These are phyloP conservation scores for Axilococcus clingmanii DNA, from an alignment of 139 green algal species.

Conservation along the genomic window DNA sequence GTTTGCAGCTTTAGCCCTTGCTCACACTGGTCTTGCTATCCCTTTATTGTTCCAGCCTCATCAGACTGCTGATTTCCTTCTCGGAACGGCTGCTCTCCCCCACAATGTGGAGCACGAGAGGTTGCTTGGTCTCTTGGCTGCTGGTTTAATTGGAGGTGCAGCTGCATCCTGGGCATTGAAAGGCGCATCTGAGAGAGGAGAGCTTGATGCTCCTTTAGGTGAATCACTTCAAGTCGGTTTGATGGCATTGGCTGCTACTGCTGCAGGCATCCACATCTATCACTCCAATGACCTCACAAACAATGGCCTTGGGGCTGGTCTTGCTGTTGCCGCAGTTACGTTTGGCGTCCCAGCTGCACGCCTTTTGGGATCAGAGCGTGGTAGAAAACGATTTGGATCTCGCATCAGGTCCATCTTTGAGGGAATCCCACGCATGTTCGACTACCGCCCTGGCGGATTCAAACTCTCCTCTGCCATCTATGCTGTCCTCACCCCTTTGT, in stretches of 20 bases:
- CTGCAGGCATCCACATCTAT: conserved; percentile 8
- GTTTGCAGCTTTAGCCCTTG: background rate
- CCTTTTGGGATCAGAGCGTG: conserved; percentile 8
- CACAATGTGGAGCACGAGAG: conserved; percentile 20
- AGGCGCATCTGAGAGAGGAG: conserved; percentile 2
- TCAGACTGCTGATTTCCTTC: conserved; percentile 12
- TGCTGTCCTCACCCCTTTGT: conserved; percentile 16
- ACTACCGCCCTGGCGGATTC: conserved; percentile 21
- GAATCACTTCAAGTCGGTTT: conserved; percentile 20
- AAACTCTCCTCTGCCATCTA: conserved; percentile 23
- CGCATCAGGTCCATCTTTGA: conserved; percentile 11
- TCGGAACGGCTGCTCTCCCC: conserved; percentile 14
- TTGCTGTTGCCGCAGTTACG: conserved; percentile 14
- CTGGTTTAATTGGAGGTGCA: conserved; percentile 9
- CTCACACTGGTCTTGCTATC: conserved; percentile 6
- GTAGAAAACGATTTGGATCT: conserved; percentile 9
- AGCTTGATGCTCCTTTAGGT: conserved; percentile 4
- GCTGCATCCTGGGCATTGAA: conserved; percentile 17
- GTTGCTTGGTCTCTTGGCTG: conserved; percentile 22
- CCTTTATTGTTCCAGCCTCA: conserved; percentile 14
- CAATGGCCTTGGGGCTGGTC: conserved; percentile 6
- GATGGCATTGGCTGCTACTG: conserved; percentile 9
- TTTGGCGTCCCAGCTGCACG: conserved; percentile 14
- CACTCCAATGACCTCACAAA: conserved; percentile 20
- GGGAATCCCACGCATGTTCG: conserved; percentile 10